These are phyloP conservation scores for Tricholoma terreum DNA, from an alignment of 768 basidiomycete species.

Conservation along the genomic window DNA sequence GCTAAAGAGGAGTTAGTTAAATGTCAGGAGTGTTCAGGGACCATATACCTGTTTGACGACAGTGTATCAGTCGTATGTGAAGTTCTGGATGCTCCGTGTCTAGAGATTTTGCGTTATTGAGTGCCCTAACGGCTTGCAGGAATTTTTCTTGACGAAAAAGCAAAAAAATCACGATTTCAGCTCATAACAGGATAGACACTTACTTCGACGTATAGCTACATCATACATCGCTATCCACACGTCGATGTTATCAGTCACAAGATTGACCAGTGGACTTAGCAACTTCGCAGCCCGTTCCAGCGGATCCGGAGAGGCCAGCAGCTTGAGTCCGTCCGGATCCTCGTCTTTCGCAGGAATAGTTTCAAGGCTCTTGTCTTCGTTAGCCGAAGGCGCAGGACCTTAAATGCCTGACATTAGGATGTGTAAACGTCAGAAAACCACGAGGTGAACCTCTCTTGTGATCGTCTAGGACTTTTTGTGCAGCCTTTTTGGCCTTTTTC, in stretches of 20 bases:
- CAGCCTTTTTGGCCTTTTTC: conserved; percentile 84
- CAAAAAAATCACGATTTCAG: conserved; percentile 1
- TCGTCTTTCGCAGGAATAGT: conserved; percentile 60
- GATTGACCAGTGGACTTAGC: conserved; percentile 56
- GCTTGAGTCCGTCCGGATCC: conserved; percentile 78
- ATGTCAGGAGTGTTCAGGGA: not conserved
- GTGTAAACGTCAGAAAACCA: conserved; percentile 5
- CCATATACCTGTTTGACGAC: conserved; percentile 51
- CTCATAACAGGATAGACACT: conserved; percentile 22
- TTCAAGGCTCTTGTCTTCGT: conserved; percentile 75
- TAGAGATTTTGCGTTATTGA: conserved; percentile 53
- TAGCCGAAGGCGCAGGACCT: conserved; percentile 32
- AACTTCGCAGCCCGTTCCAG: conserved; percentile 76
- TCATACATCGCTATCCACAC: conserved; percentile 78
- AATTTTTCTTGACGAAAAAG: conserved; percentile 59
- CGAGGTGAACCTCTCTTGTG: conserved; percentile 59
- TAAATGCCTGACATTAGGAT: not conserved
- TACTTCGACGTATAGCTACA: conserved; percentile 78
- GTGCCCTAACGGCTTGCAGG: conserved; percentile 71
- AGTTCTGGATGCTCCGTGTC: conserved; percentile 61
- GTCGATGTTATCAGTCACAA: conserved; percentile 53
- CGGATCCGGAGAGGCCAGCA: conserved; percentile 58
- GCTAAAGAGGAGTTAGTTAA: conserved; percentile 30
- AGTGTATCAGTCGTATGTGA: conserved; percentile 67
- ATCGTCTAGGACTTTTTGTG: conserved; percentile 63